Evolutionary conservation across 148 eudicot genomes (phyloP), one percentile per base, ranked within the genome.

Genomic region (Polygonum maritimum): DNA sequence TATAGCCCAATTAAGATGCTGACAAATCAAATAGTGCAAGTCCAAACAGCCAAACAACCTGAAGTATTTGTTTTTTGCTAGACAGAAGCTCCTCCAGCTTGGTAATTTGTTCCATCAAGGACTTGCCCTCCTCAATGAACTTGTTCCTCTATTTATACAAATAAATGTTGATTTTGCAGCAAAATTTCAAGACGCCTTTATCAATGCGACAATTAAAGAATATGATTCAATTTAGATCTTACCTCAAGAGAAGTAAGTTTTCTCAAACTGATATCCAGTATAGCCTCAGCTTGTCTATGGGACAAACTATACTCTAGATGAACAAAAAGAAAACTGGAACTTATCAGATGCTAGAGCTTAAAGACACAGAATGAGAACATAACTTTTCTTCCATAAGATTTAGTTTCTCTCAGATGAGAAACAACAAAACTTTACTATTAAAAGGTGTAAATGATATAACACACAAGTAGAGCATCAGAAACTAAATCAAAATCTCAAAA

Each of bases 241-340:
- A 95, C 99, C 98, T 95, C 99, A 76, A 92, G 97, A 74, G 60
- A 75, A 72, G 97, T 91, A 58, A 95, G 97, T 87, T 77, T 88
- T 84, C 99, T 88, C 80, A 95, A 83, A 82, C 86, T 91, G 44
- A 95, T 92, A 81, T 92, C 99, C 81, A 95, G 75, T 87, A 95
- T 89, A 48, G 99, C 96, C 76, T 92, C 98, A 79, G 97, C 97
- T 89, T 95, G 99, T 83, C 91, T 95, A 65, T 91, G 97, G 75
- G 97, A 88, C 85, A 95, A 84, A 79, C 75, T 85, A 75, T 86
- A 92, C 76, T 81, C 99, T 95, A 92, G 79, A 83, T 62, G 38
- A 80, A 78, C 77, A 58, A 81, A 75, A 35, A 49, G 62, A 49
- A 69, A 39, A 71, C 35, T 67, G 45, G 71, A 67, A 36, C 71